Conservation (phyloP, 1,284 basidiomycete species). For the Sphaerobolus stellatus region DNA sequence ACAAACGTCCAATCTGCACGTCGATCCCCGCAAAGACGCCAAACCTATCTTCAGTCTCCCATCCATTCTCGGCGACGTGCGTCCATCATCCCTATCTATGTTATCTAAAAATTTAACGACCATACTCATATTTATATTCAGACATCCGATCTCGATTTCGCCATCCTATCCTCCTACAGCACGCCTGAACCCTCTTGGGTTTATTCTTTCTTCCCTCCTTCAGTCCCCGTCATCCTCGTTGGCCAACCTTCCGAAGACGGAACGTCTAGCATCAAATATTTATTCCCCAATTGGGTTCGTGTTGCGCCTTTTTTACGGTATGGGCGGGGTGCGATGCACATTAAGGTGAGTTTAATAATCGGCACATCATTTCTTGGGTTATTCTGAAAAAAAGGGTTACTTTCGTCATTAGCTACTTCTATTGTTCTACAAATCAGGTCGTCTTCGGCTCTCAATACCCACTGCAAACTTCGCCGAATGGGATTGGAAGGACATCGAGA, state of each 20-base stretch:
- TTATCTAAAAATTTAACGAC: too few relatives aligned
- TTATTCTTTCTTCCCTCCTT: constrained; percentile 61
- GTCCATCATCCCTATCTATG: constrained; percentile 18
- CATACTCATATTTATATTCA: constrained; percentile 29
- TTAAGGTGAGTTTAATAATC: constrained; percentile 63
- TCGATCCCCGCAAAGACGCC: constrained; percentile 55
- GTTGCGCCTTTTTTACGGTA: constrained; percentile 60
- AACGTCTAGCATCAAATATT: constrained; percentile 54
- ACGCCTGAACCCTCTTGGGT: constrained; percentile 66
- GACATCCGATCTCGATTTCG: constrained; percentile 66
- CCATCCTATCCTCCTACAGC: constrained; percentile 70
- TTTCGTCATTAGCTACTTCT: constrained; percentile 71
- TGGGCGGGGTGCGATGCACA: constrained; percentile 75
- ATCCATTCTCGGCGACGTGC: constrained; percentile 63
- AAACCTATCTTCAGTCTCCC: constrained; percentile 61
- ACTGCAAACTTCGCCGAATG: constrained; percentile 73
- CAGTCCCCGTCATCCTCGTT: constrained; percentile 69
- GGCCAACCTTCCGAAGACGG: constrained; percentile 56
- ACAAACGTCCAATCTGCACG: constrained; percentile 66
- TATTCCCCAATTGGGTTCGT: constrained; percentile 71
- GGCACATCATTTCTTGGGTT: constrained; percentile 9
- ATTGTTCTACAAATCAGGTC: constrained; percentile 70
- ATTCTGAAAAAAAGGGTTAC: constrained; percentile 12
- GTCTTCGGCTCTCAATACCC: constrained; percentile 67
- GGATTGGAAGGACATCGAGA: constrained; percentile 81